Evolutionary conservation across 2,329 filamentous ascomycete species (phyloP).

Genomic region (Teratosphaeria gauchensis): DNA sequence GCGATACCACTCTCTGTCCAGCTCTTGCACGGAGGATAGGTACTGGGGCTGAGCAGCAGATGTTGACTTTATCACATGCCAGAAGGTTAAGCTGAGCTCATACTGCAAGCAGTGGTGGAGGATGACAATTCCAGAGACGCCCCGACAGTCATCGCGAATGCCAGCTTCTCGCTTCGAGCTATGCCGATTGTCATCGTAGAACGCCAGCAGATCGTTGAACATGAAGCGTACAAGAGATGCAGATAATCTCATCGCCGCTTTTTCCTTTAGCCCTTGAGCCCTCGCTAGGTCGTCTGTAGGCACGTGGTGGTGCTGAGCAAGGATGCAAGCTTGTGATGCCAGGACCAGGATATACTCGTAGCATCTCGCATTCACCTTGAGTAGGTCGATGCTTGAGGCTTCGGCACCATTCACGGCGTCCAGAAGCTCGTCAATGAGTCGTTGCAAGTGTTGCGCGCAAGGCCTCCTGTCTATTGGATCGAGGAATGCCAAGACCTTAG

Average conservation of each 20-base stretch:
- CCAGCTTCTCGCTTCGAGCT: slow-evolving; percentile 37
- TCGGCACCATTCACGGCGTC: slow-evolving; percentile 2
- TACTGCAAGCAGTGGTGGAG: slow-evolving; percentile 33
- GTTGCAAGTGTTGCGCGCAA: slow-evolving; percentile 35
- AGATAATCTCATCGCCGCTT: background rate
- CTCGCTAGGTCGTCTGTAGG: background rate
- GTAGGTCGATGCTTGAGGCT: background rate
- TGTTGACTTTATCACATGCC: slow-evolving; percentile 33
- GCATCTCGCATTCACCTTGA: slow-evolving; percentile 2
- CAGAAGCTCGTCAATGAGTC: slow-evolving; percentile 30
- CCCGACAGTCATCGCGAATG: slow-evolving; percentile 31
- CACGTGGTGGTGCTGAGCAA: slow-evolving; percentile 20
- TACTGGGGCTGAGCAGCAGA: slow-evolving; percentile 15
- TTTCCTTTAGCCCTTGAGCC: background rate
- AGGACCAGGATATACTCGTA: slow-evolving; percentile 20
- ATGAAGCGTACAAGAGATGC: background rate
- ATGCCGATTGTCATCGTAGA: slow-evolving; percentile 35
- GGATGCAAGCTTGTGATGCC: slow-evolving; percentile 21
- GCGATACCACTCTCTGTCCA: slow-evolving; percentile 33
- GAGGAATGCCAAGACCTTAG: slow-evolving; percentile 40
- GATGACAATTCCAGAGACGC: slow-evolving; percentile 40
- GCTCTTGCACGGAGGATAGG: slow-evolving; percentile 20
- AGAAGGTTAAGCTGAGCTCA: slow-evolving; percentile 29
- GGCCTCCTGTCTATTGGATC: slow-evolving; percentile 44
- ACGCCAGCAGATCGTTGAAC: background rate